Evolutionary conservation across 345 rosid genomes (phyloP).

Genomic region (Carallia brachiata): DNA sequence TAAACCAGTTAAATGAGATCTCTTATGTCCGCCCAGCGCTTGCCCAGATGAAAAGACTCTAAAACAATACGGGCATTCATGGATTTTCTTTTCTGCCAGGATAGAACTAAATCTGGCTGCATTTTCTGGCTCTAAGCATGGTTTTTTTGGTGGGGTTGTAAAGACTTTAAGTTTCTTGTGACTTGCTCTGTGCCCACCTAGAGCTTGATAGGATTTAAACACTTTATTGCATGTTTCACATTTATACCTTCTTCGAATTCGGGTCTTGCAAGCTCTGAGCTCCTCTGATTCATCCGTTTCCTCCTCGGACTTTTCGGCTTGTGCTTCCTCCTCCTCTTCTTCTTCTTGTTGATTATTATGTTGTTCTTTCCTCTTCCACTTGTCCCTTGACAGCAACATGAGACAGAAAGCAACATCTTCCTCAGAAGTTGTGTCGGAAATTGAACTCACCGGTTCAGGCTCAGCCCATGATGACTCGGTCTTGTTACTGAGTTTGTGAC

Average conservation of each 20-base stretch:
- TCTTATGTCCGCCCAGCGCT: constrained; percentile 96
- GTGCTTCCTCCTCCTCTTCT: constrained; percentile 28
- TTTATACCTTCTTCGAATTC: constrained; percentile 52
- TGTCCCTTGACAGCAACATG: constrained; percentile 85
- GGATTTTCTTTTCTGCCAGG: constrained; percentile 42
- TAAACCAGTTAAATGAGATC: constrained; percentile 64
- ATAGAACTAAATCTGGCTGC: constrained; percentile 25
- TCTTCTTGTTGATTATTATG: constrained; percentile 7
- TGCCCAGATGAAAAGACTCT: constrained; percentile 89
- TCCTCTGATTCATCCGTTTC: constrained; percentile 46
- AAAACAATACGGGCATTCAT: constrained; percentile 79
- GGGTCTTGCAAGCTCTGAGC: constrained; percentile 28
- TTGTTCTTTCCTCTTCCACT: constrained; percentile 52
- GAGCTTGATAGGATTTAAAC: constrained; percentile 87
- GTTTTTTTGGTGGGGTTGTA: constrained; percentile 21
- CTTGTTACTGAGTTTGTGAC: constrained; percentile 1
- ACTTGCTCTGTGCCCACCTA: constrained; percentile 92
- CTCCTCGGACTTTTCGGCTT: constrained; percentile 36
- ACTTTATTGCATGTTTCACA: constrained; percentile 82
- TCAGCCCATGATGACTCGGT: constrained; percentile 35
- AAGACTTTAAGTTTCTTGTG: constrained; percentile 61
- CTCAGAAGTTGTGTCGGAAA: constrained; percentile 73
- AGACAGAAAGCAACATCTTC: constrained; percentile 94
- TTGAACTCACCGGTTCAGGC: constrained; percentile 67
- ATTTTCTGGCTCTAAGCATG: constrained; percentile 34